Evolutionary conservation across 1,284 basidiomycete genomes (phyloP).

Genomic region (Stygiomarasmius scandens): DNA sequence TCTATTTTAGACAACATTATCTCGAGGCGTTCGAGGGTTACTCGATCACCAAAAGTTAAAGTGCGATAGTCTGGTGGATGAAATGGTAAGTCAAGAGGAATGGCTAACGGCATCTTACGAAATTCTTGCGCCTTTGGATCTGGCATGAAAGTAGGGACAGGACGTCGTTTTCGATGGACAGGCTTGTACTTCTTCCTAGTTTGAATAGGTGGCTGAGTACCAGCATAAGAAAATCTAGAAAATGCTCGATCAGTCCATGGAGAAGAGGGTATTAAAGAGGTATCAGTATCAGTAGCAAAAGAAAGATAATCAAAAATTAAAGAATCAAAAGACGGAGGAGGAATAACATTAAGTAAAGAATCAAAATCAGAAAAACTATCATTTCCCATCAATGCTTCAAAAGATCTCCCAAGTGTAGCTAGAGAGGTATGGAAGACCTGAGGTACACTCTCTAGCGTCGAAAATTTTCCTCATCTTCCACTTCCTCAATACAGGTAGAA

Average conservation of each 20-base stretch:
- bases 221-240: constrained; percentile 17
- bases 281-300: not conserved
- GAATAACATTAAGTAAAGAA: constrained; percentile 16
- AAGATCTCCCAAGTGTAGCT: constrained; percentile 20
- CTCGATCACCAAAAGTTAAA: constrained; percentile 3
- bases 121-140: constrained; percentile 26
- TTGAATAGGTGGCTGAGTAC: not conserved
- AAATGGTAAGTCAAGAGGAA: constrained; percentile 19
- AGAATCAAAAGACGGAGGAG: constrained; percentile 20
- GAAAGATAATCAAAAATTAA: constrained; percentile 6
- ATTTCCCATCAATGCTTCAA: constrained; percentile 18
- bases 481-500: constrained; percentile 9
- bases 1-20: constrained; percentile 18
- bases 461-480: constrained; percentile 18
- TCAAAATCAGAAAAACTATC: constrained; percentile 18
- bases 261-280: not conserved
- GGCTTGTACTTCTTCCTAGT: constrained; percentile 30
- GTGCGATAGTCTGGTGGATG: constrained; percentile 16
- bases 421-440: constrained; percentile 15
- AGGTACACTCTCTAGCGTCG: constrained; percentile 10
- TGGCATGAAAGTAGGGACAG: constrained; percentile 34
- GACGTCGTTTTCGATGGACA: constrained; percentile 30
- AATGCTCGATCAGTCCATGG: constrained; percentile 18
- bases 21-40: constrained; percentile 20
- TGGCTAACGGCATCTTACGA: constrained; percentile 19